Conservation (phyloP, 257 asterid species). For the Primulina tabacum region DNA sequence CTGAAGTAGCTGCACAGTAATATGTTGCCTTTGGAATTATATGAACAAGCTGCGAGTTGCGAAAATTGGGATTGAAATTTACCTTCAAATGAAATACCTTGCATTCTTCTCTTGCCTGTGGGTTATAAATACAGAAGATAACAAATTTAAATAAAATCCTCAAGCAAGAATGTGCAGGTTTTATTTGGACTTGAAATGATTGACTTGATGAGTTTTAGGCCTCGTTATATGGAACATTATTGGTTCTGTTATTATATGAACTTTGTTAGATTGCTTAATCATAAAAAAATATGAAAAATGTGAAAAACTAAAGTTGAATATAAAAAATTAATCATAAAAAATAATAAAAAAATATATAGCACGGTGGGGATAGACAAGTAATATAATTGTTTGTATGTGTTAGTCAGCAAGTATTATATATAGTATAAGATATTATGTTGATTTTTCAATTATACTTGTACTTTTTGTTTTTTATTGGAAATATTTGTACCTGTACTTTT, state of each 20-base stretch:
- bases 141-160: background rate
- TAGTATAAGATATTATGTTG: background rate
- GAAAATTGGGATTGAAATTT: constrained; percentile 24
- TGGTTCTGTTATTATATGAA: background rate
- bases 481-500: constrained; percentile 48
- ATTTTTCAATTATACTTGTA: background rate
- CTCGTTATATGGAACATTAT: background rate
- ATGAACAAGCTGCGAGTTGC: constrained; percentile 1
- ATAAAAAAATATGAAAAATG: too few relatives aligned
- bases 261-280: background rate
- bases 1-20: background rate
- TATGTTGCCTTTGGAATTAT: background rate
- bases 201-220: background rate
- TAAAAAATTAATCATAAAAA: too few relatives aligned
- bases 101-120: constrained; percentile 42
- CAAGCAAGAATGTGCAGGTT: background rate
- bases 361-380: too few relatives aligned
- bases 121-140: constrained; percentile 20
- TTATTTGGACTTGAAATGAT: constrained; percentile 12
- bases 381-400: too few relatives aligned
- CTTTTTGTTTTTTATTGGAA: too few relatives aligned
- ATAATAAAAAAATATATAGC: too few relatives aligned
- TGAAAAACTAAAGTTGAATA: too few relatives aligned
- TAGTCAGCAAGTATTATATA: too few relatives aligned
- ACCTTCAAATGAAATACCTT: constrained; percentile 42